These are phyloP conservation scores for Pouteria glomerata DNA, from an alignment of 148 eudicot genomes.

Conservation along the genomic window DNA sequence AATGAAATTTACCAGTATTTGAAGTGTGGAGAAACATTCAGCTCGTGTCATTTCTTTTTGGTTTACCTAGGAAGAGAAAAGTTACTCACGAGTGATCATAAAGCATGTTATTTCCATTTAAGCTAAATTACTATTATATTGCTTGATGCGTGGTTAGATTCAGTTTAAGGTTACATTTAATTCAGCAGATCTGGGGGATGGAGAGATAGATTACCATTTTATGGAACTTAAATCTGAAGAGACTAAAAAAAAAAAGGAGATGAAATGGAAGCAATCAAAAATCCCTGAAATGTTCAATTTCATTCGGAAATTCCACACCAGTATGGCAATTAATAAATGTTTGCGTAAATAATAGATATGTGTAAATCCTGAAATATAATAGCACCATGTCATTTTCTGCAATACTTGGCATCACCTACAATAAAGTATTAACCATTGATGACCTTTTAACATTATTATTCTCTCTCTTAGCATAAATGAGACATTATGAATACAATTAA, in stretches of 20 bases:
- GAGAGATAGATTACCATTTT: not conserved
- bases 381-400: not conserved
- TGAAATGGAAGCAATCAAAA: slow-evolving; percentile 4
- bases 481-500: not conserved
- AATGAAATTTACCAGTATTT: not conserved
- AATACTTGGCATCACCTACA: not conserved
- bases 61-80: not conserved
- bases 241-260: not conserved
- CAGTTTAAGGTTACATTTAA: not conserved
- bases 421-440: not conserved
- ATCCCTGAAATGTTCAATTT: not conserved
- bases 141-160: not conserved
- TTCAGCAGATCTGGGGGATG: not conserved
- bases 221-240: not conserved
- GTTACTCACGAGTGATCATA: not conserved
- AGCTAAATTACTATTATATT: not conserved
- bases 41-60: not conserved
- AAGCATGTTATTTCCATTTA: not conserved
- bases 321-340: not conserved
- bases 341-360: not conserved
- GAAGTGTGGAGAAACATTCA: not conserved
- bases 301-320: not conserved
- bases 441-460: not conserved
- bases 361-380: not conserved
- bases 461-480: not conserved